Evolutionary conservation across 2,329 filamentous ascomycete genomes (phyloP), one percentile per base, ranked within the genome.

Genomic region (Graphilbum fragrans): DNA sequence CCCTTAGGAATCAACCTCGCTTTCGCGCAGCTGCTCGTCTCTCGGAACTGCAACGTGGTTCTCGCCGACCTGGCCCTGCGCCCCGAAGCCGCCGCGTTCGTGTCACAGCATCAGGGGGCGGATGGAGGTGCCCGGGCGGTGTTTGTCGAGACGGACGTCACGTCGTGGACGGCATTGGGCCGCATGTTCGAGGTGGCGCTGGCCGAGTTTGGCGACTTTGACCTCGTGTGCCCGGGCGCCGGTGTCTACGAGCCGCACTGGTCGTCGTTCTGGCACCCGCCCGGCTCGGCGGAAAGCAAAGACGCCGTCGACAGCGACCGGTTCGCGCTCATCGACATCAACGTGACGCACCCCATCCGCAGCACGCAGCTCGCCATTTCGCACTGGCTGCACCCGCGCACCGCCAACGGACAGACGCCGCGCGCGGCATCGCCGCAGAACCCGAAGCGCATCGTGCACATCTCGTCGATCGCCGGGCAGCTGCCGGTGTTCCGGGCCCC

Each of bases 231-330:
- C 31, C 64, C 66, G 0, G 65, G 65, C 0, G 66, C 66, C 0
- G 66, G 66, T 22, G 53, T 70, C 4, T 70, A 63, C 38, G 67
- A 69, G 45, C 67, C 66, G 48, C 47, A 53, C 6, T 64, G 56
- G 57, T 18, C 20, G 31, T 35, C 25, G 31, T 66, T 66, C 39
- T 66, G 63, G 63, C 55, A 58, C 27, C 62, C 62, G 2, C 63
- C 63, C 0, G 63, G 60, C 0, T 58, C 59, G 0, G 16, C 49
- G 0, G 53, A 55, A 38, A 59, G 57, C 42, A 52, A 45, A 2
- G 62, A 64, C 36, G 50, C 42, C 5, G 9, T 45, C 0, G 53
- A 58, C 27, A 16, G 17, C 27, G 38, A 18, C 5, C 38, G 49
- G 16, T 66, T 63, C 41, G 53, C 54, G 5, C 31, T 59, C 3